These are phyloP conservation scores for Chlamydomonas sp. DNA, from an alignment of 139 green algal genomes.

Conservation along the genomic window DNA sequence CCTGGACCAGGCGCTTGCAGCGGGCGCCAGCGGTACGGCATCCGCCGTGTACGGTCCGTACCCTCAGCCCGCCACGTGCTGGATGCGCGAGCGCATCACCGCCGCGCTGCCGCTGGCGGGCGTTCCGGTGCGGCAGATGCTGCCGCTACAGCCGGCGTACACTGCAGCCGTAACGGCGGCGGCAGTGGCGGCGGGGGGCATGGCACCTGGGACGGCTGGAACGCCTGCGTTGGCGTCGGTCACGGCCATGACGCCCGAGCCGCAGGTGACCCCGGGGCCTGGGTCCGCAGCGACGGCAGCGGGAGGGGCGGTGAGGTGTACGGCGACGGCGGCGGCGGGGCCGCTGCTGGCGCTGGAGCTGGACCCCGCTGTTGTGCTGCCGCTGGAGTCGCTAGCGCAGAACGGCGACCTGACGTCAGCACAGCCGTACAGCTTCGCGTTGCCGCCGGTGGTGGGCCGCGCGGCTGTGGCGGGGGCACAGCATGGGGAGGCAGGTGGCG, in stretches of 20 bases:
- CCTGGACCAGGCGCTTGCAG: constrained; percentile 16
- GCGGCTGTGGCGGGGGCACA: background rate
- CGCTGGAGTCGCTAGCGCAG: constrained; percentile 19
- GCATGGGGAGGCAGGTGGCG: background rate
- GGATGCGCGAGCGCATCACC: constrained; percentile 17
- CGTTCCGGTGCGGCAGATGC: background rate
- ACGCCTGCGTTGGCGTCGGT: background rate
- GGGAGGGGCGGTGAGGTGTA: background rate
- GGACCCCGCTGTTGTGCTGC: constrained; percentile 13
- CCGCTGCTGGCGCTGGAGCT: background rate
- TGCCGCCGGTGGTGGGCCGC: background rate
- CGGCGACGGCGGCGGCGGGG: background rate
- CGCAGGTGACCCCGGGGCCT: background rate
- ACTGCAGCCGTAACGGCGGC: background rate
- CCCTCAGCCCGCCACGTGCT: background rate
- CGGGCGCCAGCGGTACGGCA: background rate
- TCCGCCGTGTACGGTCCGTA: background rate
- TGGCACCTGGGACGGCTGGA: background rate
- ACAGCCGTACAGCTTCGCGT: background rate
- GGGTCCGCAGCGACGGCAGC: too few species aligned
- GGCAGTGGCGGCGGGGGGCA: too few species aligned
- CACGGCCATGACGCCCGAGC: background rate
- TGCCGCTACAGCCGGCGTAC: constrained; percentile 9
- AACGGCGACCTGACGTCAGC: background rate
- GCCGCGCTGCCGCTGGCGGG: constrained; percentile 14